Evolutionary conservation across 1,284 basidiomycete species (phyloP).

Genomic region (Chalciporus sp.): DNA sequence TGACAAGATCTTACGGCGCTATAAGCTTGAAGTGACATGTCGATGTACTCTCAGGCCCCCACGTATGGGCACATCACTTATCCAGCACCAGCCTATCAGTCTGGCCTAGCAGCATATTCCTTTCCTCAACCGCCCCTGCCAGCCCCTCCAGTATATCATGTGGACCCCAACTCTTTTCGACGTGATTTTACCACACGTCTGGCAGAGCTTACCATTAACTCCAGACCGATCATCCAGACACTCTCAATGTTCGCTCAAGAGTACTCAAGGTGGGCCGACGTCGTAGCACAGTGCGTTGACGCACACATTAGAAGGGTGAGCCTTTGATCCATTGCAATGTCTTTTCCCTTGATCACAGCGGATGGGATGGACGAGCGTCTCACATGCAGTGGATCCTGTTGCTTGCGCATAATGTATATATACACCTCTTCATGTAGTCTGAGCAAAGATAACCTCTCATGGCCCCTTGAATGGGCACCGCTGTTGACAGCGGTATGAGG

Average conservation of each 20-base stretch:
- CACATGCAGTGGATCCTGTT: slow-evolving; percentile 26
- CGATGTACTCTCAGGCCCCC: slow-evolving; percentile 49
- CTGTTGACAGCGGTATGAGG: slow-evolving; percentile 36
- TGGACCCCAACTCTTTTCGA: slow-evolving; percentile 79
- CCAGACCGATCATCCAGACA: slow-evolving; percentile 92
- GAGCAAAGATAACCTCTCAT: slow-evolving; percentile 42
- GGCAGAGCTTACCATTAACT: slow-evolving; percentile 90
- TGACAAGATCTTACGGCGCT: slow-evolving; percentile 30
- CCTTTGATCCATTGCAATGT: slow-evolving; percentile 32
- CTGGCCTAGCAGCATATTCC: slow-evolving; percentile 46
- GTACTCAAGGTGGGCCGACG: slow-evolving; percentile 75
- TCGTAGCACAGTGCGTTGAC: slow-evolving; percentile 89
- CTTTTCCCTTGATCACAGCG: slow-evolving; percentile 28
- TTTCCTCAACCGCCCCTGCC: slow-evolving; percentile 50
- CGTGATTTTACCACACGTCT: slow-evolving; percentile 80
- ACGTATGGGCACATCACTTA: slow-evolving; percentile 44
- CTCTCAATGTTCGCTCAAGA: slow-evolving; percentile 95
- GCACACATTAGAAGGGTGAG: slow-evolving; percentile 88
- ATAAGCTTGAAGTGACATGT: slow-evolving; percentile 46
- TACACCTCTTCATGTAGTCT: slow-evolving; percentile 40
- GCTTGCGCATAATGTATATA: slow-evolving; percentile 39
- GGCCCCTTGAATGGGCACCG: slow-evolving; percentile 35
- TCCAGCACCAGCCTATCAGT: slow-evolving; percentile 41
- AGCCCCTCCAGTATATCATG: slow-evolving; percentile 52
- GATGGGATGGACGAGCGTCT: slow-evolving; percentile 30